phyloP scores from a whole-genome alignment of 345 rosid species.

The Nephelium lappaceum region DNA sequence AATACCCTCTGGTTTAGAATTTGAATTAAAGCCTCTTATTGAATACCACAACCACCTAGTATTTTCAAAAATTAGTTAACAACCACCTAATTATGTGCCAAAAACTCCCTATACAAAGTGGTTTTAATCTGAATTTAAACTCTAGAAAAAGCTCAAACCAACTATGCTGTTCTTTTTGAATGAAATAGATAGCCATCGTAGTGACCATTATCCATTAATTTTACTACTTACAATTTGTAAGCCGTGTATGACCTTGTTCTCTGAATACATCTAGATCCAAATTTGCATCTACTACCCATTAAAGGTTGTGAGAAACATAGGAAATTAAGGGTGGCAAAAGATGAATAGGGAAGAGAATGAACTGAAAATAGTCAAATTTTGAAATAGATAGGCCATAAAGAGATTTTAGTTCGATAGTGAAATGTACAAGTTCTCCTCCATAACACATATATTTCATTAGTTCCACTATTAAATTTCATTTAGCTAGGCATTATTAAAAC shows the following conservation, averaged over 20 bases:
- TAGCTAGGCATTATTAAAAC: not conserved
- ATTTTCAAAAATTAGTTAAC: no score
- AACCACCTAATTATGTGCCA: no score
- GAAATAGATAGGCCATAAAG: not conserved
- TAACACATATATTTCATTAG: not conserved
- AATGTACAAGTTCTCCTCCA: not conserved
- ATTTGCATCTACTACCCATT: not conserved
- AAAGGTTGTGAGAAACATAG: not conserved
- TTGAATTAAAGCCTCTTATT: no score
- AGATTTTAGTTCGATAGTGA: not conserved
- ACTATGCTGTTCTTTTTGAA: not conserved
- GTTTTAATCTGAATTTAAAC: no score
- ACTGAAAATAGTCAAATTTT: not conserved
- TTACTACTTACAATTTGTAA: not conserved
- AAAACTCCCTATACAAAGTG: no score
- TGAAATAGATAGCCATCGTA: not conserved
- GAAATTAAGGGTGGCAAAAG: not conserved
- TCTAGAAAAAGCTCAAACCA: not conserved
- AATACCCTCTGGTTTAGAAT: no score
- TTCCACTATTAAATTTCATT: not conserved
- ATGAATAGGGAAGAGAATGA: not conserved
- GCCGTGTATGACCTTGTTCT: not conserved
- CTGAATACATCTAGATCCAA: not conserved
- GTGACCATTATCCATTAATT: not conserved
- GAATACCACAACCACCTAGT: no score